phyloP scores from a whole-genome alignment of 1,139 yeast genomes.

The Candida sanyaensis region DNA sequence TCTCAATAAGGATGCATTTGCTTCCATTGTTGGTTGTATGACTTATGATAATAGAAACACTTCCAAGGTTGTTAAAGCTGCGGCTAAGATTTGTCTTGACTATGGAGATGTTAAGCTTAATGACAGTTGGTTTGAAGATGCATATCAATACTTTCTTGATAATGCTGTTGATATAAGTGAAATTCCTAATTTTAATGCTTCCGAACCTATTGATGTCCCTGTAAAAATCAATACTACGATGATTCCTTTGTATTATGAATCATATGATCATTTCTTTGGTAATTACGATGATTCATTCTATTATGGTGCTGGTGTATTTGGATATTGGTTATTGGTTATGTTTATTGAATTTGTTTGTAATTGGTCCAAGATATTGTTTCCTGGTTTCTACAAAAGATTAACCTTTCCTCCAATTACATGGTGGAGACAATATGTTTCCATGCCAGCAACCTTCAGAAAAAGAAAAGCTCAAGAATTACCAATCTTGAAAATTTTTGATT shows the following conservation, averaged over 20 bases:
- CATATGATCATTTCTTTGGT: conserved; percentile 40
- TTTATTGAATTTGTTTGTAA: conserved; percentile 26
- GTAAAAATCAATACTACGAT: conserved; percentile 24
- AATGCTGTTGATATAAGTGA: conserved; percentile 30
- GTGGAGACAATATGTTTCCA: conserved; percentile 23
- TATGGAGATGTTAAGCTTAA: conserved; percentile 28
- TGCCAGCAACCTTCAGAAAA: conserved; percentile 31
- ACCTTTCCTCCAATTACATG: conserved; percentile 28
- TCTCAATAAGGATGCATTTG: conserved; percentile 32
- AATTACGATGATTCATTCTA: conserved; percentile 38
- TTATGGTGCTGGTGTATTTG: conserved; percentile 31
- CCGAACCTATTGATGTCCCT: conserved; percentile 24
- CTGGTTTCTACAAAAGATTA: conserved; percentile 17
- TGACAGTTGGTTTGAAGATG: conserved; percentile 27
- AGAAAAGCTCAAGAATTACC: conserved; percentile 28
- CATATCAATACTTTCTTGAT: conserved; percentile 41
- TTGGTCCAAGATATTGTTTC: conserved; percentile 33
- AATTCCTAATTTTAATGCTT: conserved; percentile 20
- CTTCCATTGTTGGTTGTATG: conserved; percentile 42
- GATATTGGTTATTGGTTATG: conserved; percentile 35
- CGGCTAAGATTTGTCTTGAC: conserved; percentile 25
- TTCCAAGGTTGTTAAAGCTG: conserved; percentile 21
- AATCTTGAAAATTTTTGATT: conserved; percentile 29
- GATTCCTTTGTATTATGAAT: conserved; percentile 18
- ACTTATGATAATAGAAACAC: conserved; percentile 16